phyloP scores from a whole-genome alignment of 2,329 filamentous ascomycete genomes.

The Penicillium concentricum region DNA sequence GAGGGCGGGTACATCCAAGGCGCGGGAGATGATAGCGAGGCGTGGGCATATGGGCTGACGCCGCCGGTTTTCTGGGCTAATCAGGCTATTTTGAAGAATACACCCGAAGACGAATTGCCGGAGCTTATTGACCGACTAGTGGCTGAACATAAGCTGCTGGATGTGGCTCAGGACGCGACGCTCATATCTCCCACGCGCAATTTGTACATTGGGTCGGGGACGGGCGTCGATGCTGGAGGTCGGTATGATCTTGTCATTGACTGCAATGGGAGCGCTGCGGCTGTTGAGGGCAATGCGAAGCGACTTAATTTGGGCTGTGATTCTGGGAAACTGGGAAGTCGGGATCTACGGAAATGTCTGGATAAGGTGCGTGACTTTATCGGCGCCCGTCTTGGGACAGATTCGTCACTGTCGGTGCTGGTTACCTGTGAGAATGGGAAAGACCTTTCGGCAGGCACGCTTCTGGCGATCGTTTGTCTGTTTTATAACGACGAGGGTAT shows the following conservation, averaged over 20 bases:
- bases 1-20: constrained; percentile 86
- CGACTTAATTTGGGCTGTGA: constrained; percentile 62
- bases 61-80: constrained; percentile 78
- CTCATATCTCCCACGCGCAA: constrained; percentile 41
- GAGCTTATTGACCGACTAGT: constrained; percentile 50
- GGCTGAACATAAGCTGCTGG: constrained; percentile 24
- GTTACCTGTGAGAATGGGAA: constrained; percentile 74
- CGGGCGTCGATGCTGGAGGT: constrained; percentile 39
- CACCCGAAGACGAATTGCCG: constrained; percentile 65
- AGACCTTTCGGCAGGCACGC: constrained; percentile 75
- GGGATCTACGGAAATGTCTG: constrained; percentile 74
- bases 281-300: constrained; percentile 40
- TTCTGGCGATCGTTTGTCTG: constrained; percentile 73
- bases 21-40: constrained; percentile 90
- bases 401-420: constrained; percentile 44
- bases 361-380: constrained; percentile 61
- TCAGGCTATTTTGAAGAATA: constrained; percentile 57
- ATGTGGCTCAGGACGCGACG: constrained; percentile 24
- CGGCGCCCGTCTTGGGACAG: constrained; percentile 30
- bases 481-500: constrained; percentile 66
- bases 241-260: constrained; percentile 47
- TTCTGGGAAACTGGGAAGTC: constrained; percentile 73
- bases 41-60: constrained; percentile 82
- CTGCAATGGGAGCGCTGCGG: constrained; percentile 33
- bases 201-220: constrained; percentile 32